Base-by-base conservation (phyloP, 177 flowering plant species). In the Vitis hybrid region DNA sequence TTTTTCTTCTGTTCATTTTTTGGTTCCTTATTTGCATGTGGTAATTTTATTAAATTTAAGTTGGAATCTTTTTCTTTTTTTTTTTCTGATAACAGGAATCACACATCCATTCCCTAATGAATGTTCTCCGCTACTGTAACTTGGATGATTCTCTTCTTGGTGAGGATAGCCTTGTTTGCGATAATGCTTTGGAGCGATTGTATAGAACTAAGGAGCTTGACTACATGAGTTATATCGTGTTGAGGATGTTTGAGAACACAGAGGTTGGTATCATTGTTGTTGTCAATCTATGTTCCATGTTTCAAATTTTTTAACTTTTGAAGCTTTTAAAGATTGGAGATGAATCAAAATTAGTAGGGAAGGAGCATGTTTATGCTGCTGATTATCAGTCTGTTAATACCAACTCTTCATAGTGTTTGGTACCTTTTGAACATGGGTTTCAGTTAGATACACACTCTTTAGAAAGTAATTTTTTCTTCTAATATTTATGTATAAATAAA, bases 121-220 rank as follows among this genome's bases (percentile, higher is more conserved):
- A 96, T 85, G 98, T 93, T 78, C 91, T 96, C 51, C 99, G 99
- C 21, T 96, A 96, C 81, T 93, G 99, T 76, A 90, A 96, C 83
- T 76, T 93, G 86, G 99, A 96, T 79, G 99, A 96, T 78, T 93
- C 98, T 60, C 87, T 90, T 69, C 90, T 86, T 73, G 97, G 83
- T 75, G 98, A 96, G 80, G 93, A 75, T n/a, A 85, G 99, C 81
- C 97, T 93, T 72, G 84, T 96, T 57, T 91, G 87, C 71, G 80
- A 76, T 59, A 87, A 67, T 84, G 98, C 91, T 72, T 77, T 96
- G 79, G 95, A 93, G 70, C 98, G 97, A 21, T 68, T 96, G 71
- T 84, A 66, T 64, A 90, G 84, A 70, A 93, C 99, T 4, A 88
- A 89, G 87, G 99, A 96, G 80, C 99, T 96, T 80, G 99, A 96